phyloP scores from a whole-genome alignment of 2,329 filamentous ascomycete species.

The Ustilaginoidea virens region DNA sequence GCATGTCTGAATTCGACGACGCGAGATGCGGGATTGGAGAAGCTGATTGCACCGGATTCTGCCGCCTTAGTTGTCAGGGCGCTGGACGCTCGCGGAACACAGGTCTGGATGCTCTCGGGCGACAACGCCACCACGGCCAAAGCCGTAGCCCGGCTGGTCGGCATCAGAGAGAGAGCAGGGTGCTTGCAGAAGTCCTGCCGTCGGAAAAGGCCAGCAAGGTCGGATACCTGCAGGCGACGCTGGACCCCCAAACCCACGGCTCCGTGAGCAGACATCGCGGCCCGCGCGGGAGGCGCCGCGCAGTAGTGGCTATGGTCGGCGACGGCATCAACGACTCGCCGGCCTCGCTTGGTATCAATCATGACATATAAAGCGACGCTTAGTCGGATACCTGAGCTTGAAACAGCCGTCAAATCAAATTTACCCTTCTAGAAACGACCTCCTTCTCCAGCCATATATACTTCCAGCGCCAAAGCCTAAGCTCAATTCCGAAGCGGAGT shows the following conservation, averaged over 20 bases:
- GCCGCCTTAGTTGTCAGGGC: constrained; percentile 47
- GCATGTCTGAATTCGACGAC: too few species aligned
- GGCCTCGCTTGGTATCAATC: too few species aligned
- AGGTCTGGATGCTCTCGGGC: constrained; percentile 85
- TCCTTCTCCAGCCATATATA: too few species aligned
- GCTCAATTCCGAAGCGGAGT: too few species aligned
- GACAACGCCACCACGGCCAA: constrained; percentile 77
- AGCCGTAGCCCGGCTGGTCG: constrained; percentile 61
- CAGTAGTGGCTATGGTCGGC: constrained; percentile 66
- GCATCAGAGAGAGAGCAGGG: constrained; percentile 56
- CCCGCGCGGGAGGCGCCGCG: constrained; percentile 20
- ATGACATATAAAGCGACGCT: too few species aligned
- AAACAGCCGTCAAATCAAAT: too few species aligned
- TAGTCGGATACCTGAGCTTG: too few species aligned
- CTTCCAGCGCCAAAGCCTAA: too few species aligned
- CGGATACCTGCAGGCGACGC: constrained; percentile 40
- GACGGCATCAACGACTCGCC: constrained; percentile 85
- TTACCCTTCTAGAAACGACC: too few species aligned
- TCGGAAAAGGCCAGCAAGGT: constrained; percentile 67
- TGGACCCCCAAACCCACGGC: constrained; percentile 23
- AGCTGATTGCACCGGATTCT: too few species aligned
- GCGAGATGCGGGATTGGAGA: too few species aligned
- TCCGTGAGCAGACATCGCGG: constrained; percentile 4
- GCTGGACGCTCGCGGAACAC: constrained; percentile 48
- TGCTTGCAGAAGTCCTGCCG: constrained; percentile 78